phyloP scores from a whole-genome alignment of 2,329 filamentous ascomycete species.

The Ophiosphaerella herpotricha region DNA sequence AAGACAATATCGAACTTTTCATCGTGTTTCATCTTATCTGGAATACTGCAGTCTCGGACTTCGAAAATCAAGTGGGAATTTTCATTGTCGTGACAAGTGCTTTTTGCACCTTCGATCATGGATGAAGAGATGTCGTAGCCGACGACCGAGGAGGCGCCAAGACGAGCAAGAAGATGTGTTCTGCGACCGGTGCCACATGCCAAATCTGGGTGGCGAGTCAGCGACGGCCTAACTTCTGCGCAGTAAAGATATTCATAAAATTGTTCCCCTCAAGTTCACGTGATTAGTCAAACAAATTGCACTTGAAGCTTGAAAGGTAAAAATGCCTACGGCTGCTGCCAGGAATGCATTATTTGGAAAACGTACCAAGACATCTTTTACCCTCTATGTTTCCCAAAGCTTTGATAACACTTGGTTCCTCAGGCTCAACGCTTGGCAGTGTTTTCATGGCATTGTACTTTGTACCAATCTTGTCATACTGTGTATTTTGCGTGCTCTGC shows the following conservation, averaged over 20 bases:
- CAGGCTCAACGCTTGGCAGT: constrained; percentile 25
- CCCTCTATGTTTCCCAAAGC: constrained; percentile 28
- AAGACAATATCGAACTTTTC: constrained; percentile 31
- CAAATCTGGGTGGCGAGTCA: constrained; percentile 24
- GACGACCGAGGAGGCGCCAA: constrained; percentile 24
- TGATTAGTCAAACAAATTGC: background rate
- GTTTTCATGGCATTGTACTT: constrained; percentile 31
- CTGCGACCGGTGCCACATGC: constrained; percentile 38
- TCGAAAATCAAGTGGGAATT: constrained; percentile 24
- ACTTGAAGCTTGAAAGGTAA: background rate
- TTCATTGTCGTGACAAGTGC: constrained; percentile 16
- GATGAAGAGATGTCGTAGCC: constrained; percentile 35
- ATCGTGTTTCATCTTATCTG: background rate
- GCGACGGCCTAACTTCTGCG: background rate
- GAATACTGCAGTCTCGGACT: constrained; percentile 31
- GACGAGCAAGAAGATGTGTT: constrained; percentile 24
- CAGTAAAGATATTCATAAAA: too few species aligned
- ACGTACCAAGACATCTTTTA: constrained; percentile 33
- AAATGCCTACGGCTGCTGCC: too few species aligned
- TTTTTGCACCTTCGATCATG: constrained; percentile 29
- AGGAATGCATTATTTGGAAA: background rate
- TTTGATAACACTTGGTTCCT: constrained; percentile 23
- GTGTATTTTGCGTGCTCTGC: constrained; percentile 27
- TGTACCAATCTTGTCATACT: constrained; percentile 36
- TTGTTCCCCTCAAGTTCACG: background rate